Percentiles rank a stretch among this genome's conserved stretches.
phyloP scores from a whole-genome alignment of 2,329 filamentous ascomycete species.

The Exophiala sideris region DNA sequence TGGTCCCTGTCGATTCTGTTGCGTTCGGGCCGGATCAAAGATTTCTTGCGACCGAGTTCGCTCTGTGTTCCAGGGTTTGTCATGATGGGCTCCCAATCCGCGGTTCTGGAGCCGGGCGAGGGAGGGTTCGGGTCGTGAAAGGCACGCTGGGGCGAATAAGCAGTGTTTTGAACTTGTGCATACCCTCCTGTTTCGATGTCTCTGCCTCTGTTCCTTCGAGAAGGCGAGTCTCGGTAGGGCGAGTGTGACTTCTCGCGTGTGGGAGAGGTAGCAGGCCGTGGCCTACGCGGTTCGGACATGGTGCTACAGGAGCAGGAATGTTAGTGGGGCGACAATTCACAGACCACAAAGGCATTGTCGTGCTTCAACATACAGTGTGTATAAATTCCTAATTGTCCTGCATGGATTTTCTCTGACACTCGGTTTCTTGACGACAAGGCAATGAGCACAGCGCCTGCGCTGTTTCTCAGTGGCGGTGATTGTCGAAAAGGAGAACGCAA shows the following conservation, averaged over 20 bases:
- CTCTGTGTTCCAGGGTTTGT: slow-evolving; percentile 34
- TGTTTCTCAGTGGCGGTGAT: neutral
- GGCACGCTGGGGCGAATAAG: slow-evolving; percentile 23
- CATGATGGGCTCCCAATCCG: slow-evolving; percentile 56
- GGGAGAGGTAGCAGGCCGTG: slow-evolving; percentile 58
- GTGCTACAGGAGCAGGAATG: slow-evolving; percentile 19
- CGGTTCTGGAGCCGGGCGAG: slow-evolving; percentile 45
- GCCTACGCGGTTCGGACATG: slow-evolving; percentile 58
- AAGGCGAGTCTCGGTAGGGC: slow-evolving; percentile 65
- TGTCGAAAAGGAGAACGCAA: neutral
- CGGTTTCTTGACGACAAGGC: neutral
- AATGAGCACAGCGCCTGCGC: slow-evolving; percentile 19
- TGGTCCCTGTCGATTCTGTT: slow-evolving; percentile 80
- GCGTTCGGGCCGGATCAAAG: slow-evolving; percentile 83
- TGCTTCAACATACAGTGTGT: neutral
- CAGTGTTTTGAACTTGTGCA: slow-evolving; percentile 40
- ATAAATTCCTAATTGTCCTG: neutral
- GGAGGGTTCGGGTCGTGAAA: slow-evolving; percentile 24
- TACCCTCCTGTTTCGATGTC: slow-evolving; percentile 66
- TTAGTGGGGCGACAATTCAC: slow-evolving; percentile 12
- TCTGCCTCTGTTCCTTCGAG: slow-evolving; percentile 56
- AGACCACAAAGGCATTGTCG: slow-evolving; percentile 16
- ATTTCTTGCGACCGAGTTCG: slow-evolving; percentile 71
- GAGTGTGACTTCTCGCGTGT: slow-evolving; percentile 57
- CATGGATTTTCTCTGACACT: neutral